Conservation (phyloP, 176 grass and related monocot genomes). For the bread wheat (Triticum aestivum) region DNA sequence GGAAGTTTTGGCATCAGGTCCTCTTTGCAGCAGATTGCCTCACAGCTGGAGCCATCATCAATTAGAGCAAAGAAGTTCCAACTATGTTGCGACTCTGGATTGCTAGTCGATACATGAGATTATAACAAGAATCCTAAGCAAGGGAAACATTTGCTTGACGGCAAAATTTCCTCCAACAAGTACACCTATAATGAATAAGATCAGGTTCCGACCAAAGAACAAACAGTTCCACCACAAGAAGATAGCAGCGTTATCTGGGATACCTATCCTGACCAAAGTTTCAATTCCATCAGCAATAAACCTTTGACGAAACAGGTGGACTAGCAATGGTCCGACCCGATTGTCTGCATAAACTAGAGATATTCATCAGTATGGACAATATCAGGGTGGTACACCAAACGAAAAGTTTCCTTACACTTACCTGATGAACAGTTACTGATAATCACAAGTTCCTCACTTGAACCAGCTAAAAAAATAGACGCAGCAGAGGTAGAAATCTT, state of each 20-base stretch:
- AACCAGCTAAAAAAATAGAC: slow-evolving; percentile 72
- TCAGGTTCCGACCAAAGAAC: slow-evolving; percentile 5
- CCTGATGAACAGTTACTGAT: slow-evolving; percentile 93
- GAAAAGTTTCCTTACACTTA: slow-evolving; percentile 33
- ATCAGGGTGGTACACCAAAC: neutral
- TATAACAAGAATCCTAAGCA: slow-evolving; percentile 63
- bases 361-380: slow-evolving; percentile 27
- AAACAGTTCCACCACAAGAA: slow-evolving; percentile 12
- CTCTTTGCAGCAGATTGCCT: too few relatives aligned
- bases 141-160: slow-evolving; percentile 72
- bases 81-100: slow-evolving; percentile 68
- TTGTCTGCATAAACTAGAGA: slow-evolving; percentile 46
- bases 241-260: slow-evolving; percentile 17
- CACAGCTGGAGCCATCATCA: slow-evolving; percentile 32
- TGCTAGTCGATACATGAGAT: slow-evolving; percentile 44
- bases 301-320: slow-evolving; percentile 89
- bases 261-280: slow-evolving; percentile 94
- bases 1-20: too few relatives aligned
- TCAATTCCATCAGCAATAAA: slow-evolving; percentile 82
- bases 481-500: slow-evolving; percentile 69
- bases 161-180: slow-evolving; percentile 80
- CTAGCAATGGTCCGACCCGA: slow-evolving; percentile 50
- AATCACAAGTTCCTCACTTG: slow-evolving; percentile 85
- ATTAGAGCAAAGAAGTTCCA: slow-evolving; percentile 66
- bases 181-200: slow-evolving; percentile 50